Evolutionary conservation across 352 stramenopile genomes (phyloP).

Genomic region (Globisporangium alternatum): DNA sequence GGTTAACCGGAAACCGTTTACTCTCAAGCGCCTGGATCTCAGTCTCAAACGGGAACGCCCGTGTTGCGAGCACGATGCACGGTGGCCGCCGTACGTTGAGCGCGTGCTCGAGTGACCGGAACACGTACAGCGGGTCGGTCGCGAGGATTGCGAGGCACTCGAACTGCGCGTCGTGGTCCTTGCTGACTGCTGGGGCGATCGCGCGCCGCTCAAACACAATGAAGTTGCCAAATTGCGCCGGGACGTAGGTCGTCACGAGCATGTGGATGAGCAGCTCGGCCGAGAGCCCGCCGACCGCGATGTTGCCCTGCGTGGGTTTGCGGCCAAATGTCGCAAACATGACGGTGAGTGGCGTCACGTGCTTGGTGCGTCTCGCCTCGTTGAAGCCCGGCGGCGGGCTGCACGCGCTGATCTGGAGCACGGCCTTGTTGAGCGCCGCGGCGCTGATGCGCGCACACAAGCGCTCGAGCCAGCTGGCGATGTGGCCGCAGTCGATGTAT

Average conservation of each 20-base stretch:
- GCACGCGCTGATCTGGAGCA: conserved; percentile 65
- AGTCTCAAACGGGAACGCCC: conserved; percentile 20
- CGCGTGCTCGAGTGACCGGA: conserved; percentile 79
- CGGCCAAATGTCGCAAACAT: conserved; percentile 90
- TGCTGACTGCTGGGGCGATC: conserved; percentile 42
- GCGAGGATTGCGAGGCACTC: conserved; percentile 45
- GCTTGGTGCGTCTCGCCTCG: conserved; percentile 71
- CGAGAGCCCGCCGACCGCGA: conserved; percentile 81
- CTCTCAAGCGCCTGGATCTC: conserved; percentile 16
- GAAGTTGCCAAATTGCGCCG: conserved; percentile 92
- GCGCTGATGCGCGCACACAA: conserved; percentile 47
- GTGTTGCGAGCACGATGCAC: conserved; percentile 73
- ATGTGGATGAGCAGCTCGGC: conserved; percentile 88
- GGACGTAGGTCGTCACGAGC: conserved; percentile 90
- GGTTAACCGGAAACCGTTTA: conserved; percentile 65
- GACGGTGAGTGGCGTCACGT: conserved; percentile 74
- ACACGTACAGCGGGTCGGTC: conserved; percentile 48
- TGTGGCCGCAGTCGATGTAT: conserved; percentile 55
- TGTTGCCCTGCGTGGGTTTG: conserved; percentile 76
- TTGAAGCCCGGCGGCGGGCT: conserved; percentile 53
- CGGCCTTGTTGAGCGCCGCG: conserved; percentile 51
- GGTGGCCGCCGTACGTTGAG: conserved; percentile 85
- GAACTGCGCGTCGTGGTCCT: conserved; percentile 45
- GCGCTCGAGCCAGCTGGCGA: conserved; percentile 69
- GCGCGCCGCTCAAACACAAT: conserved; percentile 79